These are phyloP conservation scores for Porcisia deanei DNA, from an alignment of 208 protist genomes.

Conservation along the genomic window DNA sequence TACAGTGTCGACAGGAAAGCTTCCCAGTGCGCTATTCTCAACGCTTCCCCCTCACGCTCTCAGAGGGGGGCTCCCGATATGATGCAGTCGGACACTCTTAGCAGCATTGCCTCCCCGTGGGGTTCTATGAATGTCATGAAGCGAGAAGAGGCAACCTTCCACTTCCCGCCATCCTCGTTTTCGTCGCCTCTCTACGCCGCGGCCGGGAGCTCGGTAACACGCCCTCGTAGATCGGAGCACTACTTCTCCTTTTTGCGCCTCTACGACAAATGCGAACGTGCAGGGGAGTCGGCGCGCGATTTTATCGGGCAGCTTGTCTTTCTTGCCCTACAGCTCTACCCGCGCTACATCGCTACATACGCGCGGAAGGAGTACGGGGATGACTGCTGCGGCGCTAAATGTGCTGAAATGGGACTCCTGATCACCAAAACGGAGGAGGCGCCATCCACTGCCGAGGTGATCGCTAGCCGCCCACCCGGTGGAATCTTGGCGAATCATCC, in stretches of 20 bases:
- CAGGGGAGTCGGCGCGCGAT: slow-evolving; percentile 36
- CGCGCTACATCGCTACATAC: slow-evolving; percentile 64
- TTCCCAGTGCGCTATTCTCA: slow-evolving; percentile 80
- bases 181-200: slow-evolving; percentile 13
- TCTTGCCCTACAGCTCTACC: slow-evolving; percentile 79
- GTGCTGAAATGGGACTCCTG: slow-evolving; percentile 53
- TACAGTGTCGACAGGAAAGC: slow-evolving; percentile 83
- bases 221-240: slow-evolving; percentile 58
- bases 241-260: slow-evolving; percentile 91
- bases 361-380: slow-evolving; percentile 58
- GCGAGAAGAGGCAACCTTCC: slow-evolving; percentile 11
- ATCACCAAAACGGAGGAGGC: slow-evolving; percentile 70
- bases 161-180: slow-evolving; percentile 7
- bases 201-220: slow-evolving; percentile 2
- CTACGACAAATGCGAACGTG: slow-evolving; percentile 80
- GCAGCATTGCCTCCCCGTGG: slow-evolving; percentile 23
- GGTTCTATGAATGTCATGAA: slow-evolving; percentile 19
- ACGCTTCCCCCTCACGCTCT: slow-evolving; percentile 60
- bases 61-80: slow-evolving; percentile 23
- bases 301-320: slow-evolving; percentile 81
- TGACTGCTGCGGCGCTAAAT: slow-evolving; percentile 47
- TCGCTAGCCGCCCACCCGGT: slow-evolving; percentile 43
- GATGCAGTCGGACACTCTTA: slow-evolving; percentile 28
- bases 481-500: slow-evolving; percentile 16
- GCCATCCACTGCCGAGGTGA: slow-evolving; percentile 75